Evolutionary conservation across 139 green algal genomes (phyloP), one percentile per base, ranked within the genome.

Genomic region (Chlamydomonas schloesseri): DNA sequence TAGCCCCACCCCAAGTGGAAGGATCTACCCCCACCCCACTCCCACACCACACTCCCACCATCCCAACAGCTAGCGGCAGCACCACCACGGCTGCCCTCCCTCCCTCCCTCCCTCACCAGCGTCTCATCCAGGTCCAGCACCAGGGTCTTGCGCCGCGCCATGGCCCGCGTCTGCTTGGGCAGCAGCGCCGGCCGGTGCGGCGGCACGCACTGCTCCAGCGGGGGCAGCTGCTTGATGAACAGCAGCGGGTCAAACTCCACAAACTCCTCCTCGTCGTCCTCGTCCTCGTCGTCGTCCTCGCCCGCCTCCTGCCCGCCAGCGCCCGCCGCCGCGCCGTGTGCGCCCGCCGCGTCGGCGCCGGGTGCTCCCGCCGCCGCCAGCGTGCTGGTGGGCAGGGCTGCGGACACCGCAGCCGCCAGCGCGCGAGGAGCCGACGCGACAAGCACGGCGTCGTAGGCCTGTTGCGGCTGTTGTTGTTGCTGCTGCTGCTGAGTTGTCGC

Each of bases 101-200:
- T 1, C 71, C 14, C 42, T 28, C 71, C 71, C 42, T 21, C 46
- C 50, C 73, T 9, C 62, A 99, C 98, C 46, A 99, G 90, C 68
- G 97, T 99, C 85, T 99, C 97, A 87, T 99, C 97, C 73, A 99
- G 91, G 86, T 99, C 97, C 47, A 99, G 93, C 71, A 99, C 94
- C 50, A 98, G 92, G 0, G 89, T 95, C 83, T 98, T 98, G 69
- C 93, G 71, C 20, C 42, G n/a, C 67, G 80, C 86, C 70, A 71
- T 86, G 29, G 85, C n/a, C 20, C 89, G 81, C 29, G 89, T 89
- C 82, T 89, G 72, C 8, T 4, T 36, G 3, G 89, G 89, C 71
- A 92, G 71, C 62, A 92, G 71, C n/a, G 46, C 13, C 15, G 62
- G 26, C 26, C 89, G 76, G 77, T 84, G 47, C 18, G 67, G 71